These are phyloP conservation scores for Phytophthora boehmeriae DNA, from an alignment of 352 stramenopile genomes.

Conservation along the genomic window DNA sequence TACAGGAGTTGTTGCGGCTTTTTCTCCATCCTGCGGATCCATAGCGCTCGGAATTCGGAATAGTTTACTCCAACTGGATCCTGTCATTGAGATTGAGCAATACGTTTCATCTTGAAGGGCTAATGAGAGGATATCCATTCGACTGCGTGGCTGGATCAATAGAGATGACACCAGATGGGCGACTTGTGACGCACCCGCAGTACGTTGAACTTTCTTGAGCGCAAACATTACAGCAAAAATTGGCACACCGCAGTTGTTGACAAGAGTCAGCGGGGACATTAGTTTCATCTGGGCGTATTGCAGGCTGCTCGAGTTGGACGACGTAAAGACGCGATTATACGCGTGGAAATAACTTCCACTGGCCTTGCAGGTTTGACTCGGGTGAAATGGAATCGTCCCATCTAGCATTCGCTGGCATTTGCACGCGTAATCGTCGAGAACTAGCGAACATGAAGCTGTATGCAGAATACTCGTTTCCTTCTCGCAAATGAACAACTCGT, in stretches of 20 bases:
- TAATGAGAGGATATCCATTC: constrained; percentile 65
- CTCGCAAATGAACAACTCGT: constrained; percentile 77
- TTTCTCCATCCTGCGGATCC: constrained; percentile 14
- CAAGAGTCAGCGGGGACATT: constrained; percentile 66
- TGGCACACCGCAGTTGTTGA: constrained; percentile 80
- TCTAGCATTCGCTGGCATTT: constrained; percentile 84
- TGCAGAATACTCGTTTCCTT: constrained; percentile 65
- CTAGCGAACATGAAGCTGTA: constrained; percentile 66
- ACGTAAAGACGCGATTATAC: constrained; percentile 62
- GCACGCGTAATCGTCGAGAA: constrained; percentile 78
- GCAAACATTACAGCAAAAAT: constrained; percentile 76
- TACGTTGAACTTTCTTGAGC: constrained; percentile 77
- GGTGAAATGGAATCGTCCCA: constrained; percentile 69
- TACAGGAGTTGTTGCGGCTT: constrained; percentile 5
- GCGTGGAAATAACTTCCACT: constrained; percentile 81
- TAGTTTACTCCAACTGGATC: constrained; percentile 80
- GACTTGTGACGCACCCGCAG: constrained; percentile 54
- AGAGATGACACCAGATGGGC: constrained; percentile 77
- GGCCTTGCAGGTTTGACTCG: constrained; percentile 67
- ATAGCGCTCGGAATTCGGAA: constrained; percentile 58
- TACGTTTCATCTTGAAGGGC: constrained; percentile 80
- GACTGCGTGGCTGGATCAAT: constrained; percentile 51
- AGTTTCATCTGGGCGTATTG: constrained; percentile 76
- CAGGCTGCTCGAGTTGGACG: constrained; percentile 67
- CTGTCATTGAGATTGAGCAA: constrained; percentile 78